Evolutionary conservation across 768 basidiomycete genomes (phyloP).

Genomic region (Leucocoprinus sp.): DNA sequence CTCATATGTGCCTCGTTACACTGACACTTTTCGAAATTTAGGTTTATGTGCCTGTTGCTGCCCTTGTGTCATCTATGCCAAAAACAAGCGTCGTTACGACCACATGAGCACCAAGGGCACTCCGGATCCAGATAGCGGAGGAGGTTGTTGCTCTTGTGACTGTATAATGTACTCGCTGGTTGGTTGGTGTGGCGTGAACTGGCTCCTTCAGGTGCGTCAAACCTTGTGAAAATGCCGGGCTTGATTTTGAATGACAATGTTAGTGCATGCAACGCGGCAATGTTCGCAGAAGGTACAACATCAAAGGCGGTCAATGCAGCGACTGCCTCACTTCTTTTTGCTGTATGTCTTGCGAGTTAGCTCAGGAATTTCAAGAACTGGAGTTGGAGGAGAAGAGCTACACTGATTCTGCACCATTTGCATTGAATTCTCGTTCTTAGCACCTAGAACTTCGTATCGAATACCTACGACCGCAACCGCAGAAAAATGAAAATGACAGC

Average conservation of each 20-base stretch:
- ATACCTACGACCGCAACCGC: no score
- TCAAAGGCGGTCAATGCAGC: conserved; percentile 33
- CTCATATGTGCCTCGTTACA: neutral
- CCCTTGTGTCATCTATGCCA: conserved; percentile 34
- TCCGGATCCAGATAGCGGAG: conserved; percentile 31
- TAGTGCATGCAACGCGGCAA: conserved; percentile 28
- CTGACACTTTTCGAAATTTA: conserved; percentile 13
- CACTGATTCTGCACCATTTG: neutral
- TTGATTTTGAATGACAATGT: neutral
- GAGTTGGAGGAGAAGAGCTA: conserved; percentile 37
- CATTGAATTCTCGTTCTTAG: no score
- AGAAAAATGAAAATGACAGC: no score
- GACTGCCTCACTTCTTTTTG: conserved; percentile 34
- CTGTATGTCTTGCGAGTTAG: conserved; percentile 40
- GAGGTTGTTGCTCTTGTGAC: conserved; percentile 22
- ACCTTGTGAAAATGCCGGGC: neutral
- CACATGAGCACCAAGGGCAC: conserved; percentile 27
- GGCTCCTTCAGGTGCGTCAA: conserved; percentile 30
- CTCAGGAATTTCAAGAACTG: conserved; percentile 40
- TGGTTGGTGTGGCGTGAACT: conserved; percentile 25
- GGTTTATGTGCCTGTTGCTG: conserved; percentile 30
- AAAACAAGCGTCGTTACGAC: conserved; percentile 32
- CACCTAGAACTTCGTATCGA: no score
- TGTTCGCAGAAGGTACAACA: conserved; percentile 35
- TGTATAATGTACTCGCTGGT: conserved; percentile 30